Base-by-base conservation (phyloP, 2,329 filamentous ascomycete genomes). In the Penicillium glabrum region DNA sequence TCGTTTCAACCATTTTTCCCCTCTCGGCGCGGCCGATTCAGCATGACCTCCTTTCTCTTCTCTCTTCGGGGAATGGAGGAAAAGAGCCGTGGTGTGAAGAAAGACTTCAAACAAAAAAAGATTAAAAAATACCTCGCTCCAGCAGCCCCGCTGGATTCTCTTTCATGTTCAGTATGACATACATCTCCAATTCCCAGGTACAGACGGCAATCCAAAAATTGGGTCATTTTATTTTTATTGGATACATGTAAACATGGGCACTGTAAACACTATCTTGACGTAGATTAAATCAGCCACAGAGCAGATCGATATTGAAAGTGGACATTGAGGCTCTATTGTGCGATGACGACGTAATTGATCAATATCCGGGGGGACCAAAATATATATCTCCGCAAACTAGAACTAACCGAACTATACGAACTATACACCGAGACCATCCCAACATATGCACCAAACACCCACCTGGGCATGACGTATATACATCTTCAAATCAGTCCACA, bases 91-190 rank as follows among this genome's bases (percentile, higher is more conserved):
- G 69, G 69, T 69, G 67, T 65, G 63, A 69, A 67, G 67, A 66
- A 70, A 64, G 62, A 66, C 59, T 64, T 64, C 59, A 63, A 64
- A 66, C 69, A 70, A 69, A 69, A 67, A 68, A 68, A 66, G 60
- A 68, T 65, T 70, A 63, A 69, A 70, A 65, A 73, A 71, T 70
- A 69, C 70, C 70, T 69, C 63, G 60, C 66, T 70, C 70, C 67
- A 72, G 68, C 68, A 65, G 61, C 49, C 58, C 52, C 59, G 68
- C 70, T 68, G 66, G 69, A 60, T 66, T 68, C 53, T 67, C 62
- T 69, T 67, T 70, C 59, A 72, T 71, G 67, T 71, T 70, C 61
- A 72, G 69, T 71, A 72, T 67, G 68, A 71, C 64, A 63, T 71
- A 67, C 60, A 61, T 61, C 58, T 66, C 64, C 67, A 60, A 69